phyloP scores from a whole-genome alignment of 148 eudicot genomes.

The Heliosperma pusillum region DNA sequence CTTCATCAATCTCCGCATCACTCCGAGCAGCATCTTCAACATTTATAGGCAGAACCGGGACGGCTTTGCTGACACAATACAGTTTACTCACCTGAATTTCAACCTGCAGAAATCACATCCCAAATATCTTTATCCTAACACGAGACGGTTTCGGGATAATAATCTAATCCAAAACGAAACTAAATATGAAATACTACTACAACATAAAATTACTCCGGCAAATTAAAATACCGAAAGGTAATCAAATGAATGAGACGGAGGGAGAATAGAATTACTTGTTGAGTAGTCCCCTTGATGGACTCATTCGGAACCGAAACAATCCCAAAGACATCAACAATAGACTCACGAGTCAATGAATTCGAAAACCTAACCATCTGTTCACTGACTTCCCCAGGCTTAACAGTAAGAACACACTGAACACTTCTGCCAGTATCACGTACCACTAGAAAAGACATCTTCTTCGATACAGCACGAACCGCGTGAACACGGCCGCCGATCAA shows the following conservation, averaged over 20 bases:
- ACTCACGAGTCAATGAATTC: constrained; percentile 56
- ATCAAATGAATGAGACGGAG: too few relatives aligned
- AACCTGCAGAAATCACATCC: constrained; percentile 42
- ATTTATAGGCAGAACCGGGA: constrained; percentile 58
- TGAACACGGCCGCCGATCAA: constrained; percentile 65
- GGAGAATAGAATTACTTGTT: constrained; percentile 45
- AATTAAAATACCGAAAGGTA: too few relatives aligned
- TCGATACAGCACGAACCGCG: constrained; percentile 66
- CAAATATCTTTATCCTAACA: too few relatives aligned
- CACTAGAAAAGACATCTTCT: constrained; percentile 80
- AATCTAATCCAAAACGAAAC: too few relatives aligned
- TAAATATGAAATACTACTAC: too few relatives aligned
- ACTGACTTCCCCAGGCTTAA: constrained; percentile 50
- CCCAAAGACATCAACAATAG: constrained; percentile 66
- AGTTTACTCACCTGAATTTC: constrained; percentile 73
- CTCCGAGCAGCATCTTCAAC: constrained; percentile 92
- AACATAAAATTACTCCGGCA: too few relatives aligned
- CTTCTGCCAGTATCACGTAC: constrained; percentile 59
- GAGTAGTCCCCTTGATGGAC: constrained; percentile 64
- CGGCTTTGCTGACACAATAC: constrained; percentile 56
- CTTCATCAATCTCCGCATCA: constrained; percentile 68
- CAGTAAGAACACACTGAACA: constrained; percentile 77
- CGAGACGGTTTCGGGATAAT: too few relatives aligned
- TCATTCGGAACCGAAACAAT: constrained; percentile 50
- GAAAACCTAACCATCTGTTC: constrained; percentile 74